Conservation (phyloP, 331 rosid species). For the Arachis monticola region DNA sequence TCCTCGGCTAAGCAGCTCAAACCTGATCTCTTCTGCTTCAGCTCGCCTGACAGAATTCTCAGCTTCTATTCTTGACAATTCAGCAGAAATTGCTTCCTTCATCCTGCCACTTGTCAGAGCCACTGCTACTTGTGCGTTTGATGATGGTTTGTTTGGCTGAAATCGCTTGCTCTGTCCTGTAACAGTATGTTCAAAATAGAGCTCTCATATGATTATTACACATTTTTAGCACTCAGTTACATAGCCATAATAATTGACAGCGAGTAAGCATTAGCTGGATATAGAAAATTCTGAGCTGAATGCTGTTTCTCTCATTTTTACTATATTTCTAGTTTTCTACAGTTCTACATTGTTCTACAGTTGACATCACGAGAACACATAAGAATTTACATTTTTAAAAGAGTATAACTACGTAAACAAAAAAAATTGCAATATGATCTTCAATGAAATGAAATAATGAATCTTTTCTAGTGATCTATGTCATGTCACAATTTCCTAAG, state of each 20-base stretch:
- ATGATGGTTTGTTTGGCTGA: conserved; percentile 89
- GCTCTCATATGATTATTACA: conserved; percentile 16
- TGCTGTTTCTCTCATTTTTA: conserved; percentile 11
- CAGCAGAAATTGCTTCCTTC: conserved; percentile 59
- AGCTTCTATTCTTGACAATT: conserved; percentile 68
- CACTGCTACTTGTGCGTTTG: conserved; percentile 89
- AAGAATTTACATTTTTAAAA: conserved; percentile 11
- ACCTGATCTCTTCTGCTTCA: conserved; percentile 65
- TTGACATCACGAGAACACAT: conserved; percentile 24
- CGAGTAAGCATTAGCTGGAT: conserved; percentile 1
- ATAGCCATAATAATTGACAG: conserved; percentile 22
- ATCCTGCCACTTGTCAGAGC: conserved; percentile 82
- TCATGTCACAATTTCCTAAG: background rate
- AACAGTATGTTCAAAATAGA: conserved; percentile 33
- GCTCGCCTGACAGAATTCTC: conserved; percentile 64
- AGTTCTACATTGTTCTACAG: conserved; percentile 10
- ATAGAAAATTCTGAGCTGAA: conserved; percentile 15
- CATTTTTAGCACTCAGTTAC: conserved; percentile 12
- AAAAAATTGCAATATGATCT: background rate
- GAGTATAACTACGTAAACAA: background rate
- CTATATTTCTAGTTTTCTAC: conserved; percentile 13
- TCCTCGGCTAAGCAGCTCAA: conserved; percentile 78
- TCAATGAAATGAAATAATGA: conserved; percentile 19
- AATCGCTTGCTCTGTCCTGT: conserved; percentile 92
- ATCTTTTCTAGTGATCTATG: background rate